phyloP scores from a whole-genome alignment of 2,329 filamentous ascomycete species.

The Phoma sp. region DNA sequence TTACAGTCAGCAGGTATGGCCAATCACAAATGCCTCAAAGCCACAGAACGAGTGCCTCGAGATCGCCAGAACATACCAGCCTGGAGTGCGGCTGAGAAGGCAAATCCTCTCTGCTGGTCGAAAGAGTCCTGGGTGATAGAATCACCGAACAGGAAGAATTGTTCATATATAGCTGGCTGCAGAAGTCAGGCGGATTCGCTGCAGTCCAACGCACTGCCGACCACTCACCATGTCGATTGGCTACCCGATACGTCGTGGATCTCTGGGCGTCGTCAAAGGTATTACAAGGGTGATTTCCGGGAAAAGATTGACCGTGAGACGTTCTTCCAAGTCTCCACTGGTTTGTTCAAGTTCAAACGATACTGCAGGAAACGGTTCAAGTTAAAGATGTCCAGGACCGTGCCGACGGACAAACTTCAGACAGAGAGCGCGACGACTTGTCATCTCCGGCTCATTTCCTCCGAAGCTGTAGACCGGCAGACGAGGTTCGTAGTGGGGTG shows the following conservation, averaged over 20 bases:
- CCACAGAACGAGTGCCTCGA: background rate
- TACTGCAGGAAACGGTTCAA: background rate
- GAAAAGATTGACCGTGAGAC: slow-evolving; percentile 2
- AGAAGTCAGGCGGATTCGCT: background rate
- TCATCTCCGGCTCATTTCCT: slow-evolving; percentile 7
- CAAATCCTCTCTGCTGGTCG: slow-evolving; percentile 70
- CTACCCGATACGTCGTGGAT: background rate
- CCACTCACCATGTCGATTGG: slow-evolving; percentile 18
- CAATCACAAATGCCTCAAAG: slow-evolving; percentile 5
- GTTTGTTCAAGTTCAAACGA: background rate
- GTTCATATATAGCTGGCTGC: slow-evolving; percentile 46
- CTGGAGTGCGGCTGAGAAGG: slow-evolving; percentile 74
- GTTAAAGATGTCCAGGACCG: background rate
- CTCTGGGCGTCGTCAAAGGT: slow-evolving; percentile 19
- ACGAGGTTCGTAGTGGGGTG: slow-evolving; percentile 13
- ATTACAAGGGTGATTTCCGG: slow-evolving; percentile 14
- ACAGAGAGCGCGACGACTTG: slow-evolving; percentile 1
- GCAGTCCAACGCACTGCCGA: background rate
- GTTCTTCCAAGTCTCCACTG: background rate
- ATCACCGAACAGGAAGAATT: slow-evolving; percentile 82
- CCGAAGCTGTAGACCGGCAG: slow-evolving; percentile 10
- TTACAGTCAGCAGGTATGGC: slow-evolving; percentile 11
- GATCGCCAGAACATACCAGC: slow-evolving; percentile 58
- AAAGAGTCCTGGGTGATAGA: slow-evolving; percentile 78
- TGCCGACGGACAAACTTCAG: slow-evolving; percentile 4